Base-by-base conservation (phyloP, 1,284 basidiomycete genomes). In the Schizophyllum commune region DNA sequence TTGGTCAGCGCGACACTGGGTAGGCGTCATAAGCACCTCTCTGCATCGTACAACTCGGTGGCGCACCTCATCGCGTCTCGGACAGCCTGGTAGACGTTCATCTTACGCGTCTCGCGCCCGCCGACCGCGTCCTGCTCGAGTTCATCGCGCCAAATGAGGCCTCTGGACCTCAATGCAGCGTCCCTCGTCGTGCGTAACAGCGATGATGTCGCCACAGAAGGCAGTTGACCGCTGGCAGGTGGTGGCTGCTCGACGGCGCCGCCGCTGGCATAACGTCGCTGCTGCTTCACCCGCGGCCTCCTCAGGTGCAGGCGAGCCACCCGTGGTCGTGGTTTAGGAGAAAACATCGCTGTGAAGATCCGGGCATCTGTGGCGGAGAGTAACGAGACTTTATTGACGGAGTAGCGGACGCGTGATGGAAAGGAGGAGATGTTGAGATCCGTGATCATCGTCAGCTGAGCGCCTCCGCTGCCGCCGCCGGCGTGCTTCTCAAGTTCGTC, bases 41-140 rank as follows among this genome's bases (percentile, higher is more conserved):
- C 39, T 47, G 39, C 39, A 17, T 13, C 17, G 39, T 47, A 55
- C 11, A 55, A 11, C 3, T 55, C 6, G 33, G 27, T 27, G 27
- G 60, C 75, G 61, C 68, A 89, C 90, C 89, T 89, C 78, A 95
- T 83, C 3, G 91, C 91, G 71, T 95, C 93, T 55, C 93, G 81
- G n/a, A 96, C 82, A 0, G 93, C 89, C 71, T 95, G 93, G 72
- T 94, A 94, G 64, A 88, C 77, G 70, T 95, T 96, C 91, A 94
- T 94, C 76, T 92, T 92, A 62, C 91, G 82, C 22, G 91, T 93
- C 73, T 94, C 91, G 58, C 90, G 82, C 22, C 89, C 91, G 52
- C 83, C 85, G n/a, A 89, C 77, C 64, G 75, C 67, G 7, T 68
- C 69, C 20, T 21, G 20, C 15, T 55, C 53, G 15, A 55, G 15